Conservation (phyloP, 2,329 filamentous ascomycete species). For the Coleophoma eucalyptorum region DNA sequence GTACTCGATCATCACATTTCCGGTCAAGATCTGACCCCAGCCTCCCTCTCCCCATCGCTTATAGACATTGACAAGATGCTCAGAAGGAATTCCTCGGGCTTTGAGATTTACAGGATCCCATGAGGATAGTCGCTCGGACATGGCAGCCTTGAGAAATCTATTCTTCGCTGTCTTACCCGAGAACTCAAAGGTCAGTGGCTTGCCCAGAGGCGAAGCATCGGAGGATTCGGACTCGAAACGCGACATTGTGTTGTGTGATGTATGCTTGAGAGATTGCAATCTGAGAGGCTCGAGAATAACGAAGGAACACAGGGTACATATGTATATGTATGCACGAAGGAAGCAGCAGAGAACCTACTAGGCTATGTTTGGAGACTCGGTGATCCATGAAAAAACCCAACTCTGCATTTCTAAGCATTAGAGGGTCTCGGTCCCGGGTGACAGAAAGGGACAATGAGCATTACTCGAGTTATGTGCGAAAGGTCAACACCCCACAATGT, state of each 20-base stretch:
- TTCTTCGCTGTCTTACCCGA: conserved; percentile 55
- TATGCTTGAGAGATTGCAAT: not conserved
- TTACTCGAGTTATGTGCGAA: no score
- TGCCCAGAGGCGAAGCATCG: conserved; percentile 32
- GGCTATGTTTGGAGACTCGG: no score
- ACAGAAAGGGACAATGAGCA: no score
- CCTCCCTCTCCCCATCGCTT: conserved; percentile 56
- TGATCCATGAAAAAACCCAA: no score
- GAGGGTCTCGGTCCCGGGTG: no score
- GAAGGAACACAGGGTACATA: no score
- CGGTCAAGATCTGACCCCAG: conserved; percentile 53
- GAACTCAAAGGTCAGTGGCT: conserved; percentile 45
- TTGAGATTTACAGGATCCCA: conserved; percentile 51
- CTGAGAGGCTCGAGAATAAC: no score
- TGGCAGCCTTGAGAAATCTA: conserved; percentile 63
- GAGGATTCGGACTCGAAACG: conserved; percentile 19
- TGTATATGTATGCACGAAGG: no score
- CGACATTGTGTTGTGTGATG: conserved; percentile 11
- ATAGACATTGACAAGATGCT: conserved; percentile 53
- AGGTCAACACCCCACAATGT: no score
- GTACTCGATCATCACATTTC: conserved; percentile 62
- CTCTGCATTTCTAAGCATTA: no score
- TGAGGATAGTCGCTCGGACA: conserved; percentile 60
- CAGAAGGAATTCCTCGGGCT: conserved; percentile 48
- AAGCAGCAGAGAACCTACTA: no score